These are phyloP conservation scores for Macrolepiota fuliginosa DNA, from an alignment of 768 basidiomycete species.

Conservation along the genomic window DNA sequence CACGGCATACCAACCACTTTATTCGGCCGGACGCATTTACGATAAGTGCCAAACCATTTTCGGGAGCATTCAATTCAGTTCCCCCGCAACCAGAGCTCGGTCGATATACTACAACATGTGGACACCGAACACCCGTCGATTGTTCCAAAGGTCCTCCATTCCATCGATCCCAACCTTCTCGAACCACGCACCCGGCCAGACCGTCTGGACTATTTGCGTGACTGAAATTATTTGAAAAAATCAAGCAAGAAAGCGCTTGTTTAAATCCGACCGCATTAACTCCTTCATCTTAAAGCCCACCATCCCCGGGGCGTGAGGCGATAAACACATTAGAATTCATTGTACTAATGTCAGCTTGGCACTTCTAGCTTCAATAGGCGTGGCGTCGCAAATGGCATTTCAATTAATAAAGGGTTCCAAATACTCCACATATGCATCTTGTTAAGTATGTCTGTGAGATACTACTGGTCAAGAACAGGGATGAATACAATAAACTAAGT, in stretches of 20 bases:
- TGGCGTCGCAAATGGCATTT: background rate
- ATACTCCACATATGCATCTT: background rate
- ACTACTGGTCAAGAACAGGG: background rate
- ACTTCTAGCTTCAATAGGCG: background rate
- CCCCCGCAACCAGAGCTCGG: too few relatives aligned
- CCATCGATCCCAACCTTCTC: too few relatives aligned
- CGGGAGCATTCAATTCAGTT: background rate
- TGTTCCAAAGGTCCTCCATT: too few relatives aligned
- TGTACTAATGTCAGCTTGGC: background rate
- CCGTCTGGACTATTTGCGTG: too few relatives aligned
- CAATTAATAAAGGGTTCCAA: too few relatives aligned
- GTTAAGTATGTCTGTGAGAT: background rate
- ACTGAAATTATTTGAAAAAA: too few relatives aligned
- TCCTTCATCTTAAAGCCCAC: background rate
- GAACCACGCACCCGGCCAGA: too few relatives aligned
- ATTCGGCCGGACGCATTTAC: background rate
- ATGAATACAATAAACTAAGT: too few relatives aligned
- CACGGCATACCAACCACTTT: background rate
- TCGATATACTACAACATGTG: too few relatives aligned
- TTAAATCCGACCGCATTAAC: background rate
- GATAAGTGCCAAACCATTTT: background rate
- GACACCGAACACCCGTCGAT: too few relatives aligned
- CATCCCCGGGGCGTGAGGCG: background rate
- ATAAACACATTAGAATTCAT: background rate
- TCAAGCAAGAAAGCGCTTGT: too few relatives aligned